phyloP scores from a whole-genome alignment of 2,329 filamentous ascomycete species.

The Didymellaceae sp. region DNA sequence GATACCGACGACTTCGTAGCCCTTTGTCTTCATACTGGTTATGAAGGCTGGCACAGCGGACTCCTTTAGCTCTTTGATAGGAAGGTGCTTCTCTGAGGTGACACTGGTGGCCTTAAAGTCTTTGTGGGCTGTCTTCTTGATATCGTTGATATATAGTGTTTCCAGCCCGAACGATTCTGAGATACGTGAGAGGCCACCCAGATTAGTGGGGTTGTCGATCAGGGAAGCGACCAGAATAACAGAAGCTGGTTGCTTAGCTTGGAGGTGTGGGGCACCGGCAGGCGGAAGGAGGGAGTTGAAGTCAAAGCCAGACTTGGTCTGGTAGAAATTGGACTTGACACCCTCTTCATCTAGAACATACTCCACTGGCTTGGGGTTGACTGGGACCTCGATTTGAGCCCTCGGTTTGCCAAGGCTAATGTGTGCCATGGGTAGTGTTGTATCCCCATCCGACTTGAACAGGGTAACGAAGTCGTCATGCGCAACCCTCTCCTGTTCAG shows the following conservation, averaged over 20 bases:
- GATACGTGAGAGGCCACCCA: slow-evolving; percentile 58
- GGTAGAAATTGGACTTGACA: slow-evolving; percentile 47
- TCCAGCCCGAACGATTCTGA: slow-evolving; percentile 59
- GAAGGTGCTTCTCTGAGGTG: slow-evolving; percentile 57
- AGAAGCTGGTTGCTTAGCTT: slow-evolving; percentile 35
- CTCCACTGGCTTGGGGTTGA: slow-evolving; percentile 8
- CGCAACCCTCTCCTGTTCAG: slow-evolving; percentile 47
- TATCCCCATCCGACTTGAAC: slow-evolving; percentile 32
- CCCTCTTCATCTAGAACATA: slow-evolving; percentile 10
- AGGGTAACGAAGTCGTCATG: slow-evolving; percentile 51
- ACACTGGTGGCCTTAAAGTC: slow-evolving; percentile 60
- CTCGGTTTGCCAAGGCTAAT: slow-evolving; percentile 41
- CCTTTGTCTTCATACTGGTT: slow-evolving; percentile 51
- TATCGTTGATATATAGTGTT: slow-evolving; percentile 53
- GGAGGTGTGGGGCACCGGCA: slow-evolving; percentile 23
- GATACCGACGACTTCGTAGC: slow-evolving; percentile 59
- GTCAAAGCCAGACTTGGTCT: slow-evolving; percentile 60
- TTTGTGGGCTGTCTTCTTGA: slow-evolving; percentile 51
- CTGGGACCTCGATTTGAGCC: not conserved
- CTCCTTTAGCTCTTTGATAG: slow-evolving; percentile 50
- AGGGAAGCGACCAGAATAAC: slow-evolving; percentile 59
- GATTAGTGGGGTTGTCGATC: slow-evolving; percentile 58
- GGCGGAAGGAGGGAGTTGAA: slow-evolving; percentile 36
- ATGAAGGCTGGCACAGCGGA: slow-evolving; percentile 48
- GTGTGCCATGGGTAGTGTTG: slow-evolving; percentile 28